Base-by-base conservation (phyloP, 495 filamentous ascomycete genomes). In the Podospora conica region DNA sequence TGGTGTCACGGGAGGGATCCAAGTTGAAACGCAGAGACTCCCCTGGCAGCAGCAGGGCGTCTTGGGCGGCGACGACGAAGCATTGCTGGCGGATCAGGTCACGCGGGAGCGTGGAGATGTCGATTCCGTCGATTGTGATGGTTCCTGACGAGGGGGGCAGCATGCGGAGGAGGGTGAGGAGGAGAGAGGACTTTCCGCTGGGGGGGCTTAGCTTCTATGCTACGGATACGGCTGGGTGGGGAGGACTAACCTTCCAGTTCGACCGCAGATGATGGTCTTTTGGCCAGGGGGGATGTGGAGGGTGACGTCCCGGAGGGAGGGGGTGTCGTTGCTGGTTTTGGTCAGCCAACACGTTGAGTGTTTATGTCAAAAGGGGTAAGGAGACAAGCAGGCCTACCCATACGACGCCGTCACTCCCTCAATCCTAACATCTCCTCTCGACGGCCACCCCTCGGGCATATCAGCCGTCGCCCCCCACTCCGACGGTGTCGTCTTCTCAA, bases 21-120 rank as follows among this genome's bases (percentile, higher is more conserved):
- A 74, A 29, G 24, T 74, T 75, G 56, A 66, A 73, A 55, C 67
- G 72, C 21, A 71, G 57, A 0, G 67, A 56, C 7, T 76, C 74
- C 9, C 72, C 73, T 9, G 72, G 69, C 0, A 82, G 59, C 40
- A 82, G 70, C 22, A 81, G 69, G 0, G 74, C 57, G 29, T 83
- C 78, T 58, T 84, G 82, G 5, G 81, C 72, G 0, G 83, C 72
- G 4, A 77, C 72, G 59, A 82, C 76, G 58, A 84, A 75, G 60
- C 61, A 69, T 25, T 73, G 69, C 24, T 70, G 23, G 0, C 80
- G 76, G 11, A 78, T 21, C 9, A 63, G 29, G 8, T 71, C 11
- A 9, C 69, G 67, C 6, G 74, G 73, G 0, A 81, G 55, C 0
- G 28, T 63, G 10, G 55, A 27, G 20, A 78, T 70, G 29, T 79